Percentiles rank a stretch among this genome's conserved stretches.
These are phyloP conservation scores for Pulveroboletus ravenelii DNA, from an alignment of 768 basidiomycete species.

Conservation along the genomic window DNA sequence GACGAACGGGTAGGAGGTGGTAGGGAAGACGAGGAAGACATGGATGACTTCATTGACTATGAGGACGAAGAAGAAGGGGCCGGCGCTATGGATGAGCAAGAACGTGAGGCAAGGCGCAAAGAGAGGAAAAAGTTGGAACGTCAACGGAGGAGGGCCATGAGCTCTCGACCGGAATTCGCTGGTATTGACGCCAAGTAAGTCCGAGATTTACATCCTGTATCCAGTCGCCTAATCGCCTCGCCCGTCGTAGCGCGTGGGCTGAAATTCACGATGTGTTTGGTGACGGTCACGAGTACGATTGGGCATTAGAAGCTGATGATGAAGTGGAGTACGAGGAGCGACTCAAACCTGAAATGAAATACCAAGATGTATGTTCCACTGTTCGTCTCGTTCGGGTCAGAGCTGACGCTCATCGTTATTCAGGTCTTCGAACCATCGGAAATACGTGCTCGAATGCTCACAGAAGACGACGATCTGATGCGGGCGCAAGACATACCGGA, in stretches of 20 bases:
- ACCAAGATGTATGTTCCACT: conserved; percentile 62
- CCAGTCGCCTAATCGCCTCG: conserved; percentile 13
- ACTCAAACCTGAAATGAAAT: conserved; percentile 71
- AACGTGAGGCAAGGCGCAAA: conserved; percentile 67
- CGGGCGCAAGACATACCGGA: conserved; percentile 89
- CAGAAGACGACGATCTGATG: conserved; percentile 91
- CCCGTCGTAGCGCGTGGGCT: conserved; percentile 73
- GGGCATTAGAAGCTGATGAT: conserved; percentile 85
- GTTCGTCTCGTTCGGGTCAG: conserved; percentile 1
- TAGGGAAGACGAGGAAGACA: conserved; percentile 55
- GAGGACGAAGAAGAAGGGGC: conserved; percentile 79
- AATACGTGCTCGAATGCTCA: conserved; percentile 83
- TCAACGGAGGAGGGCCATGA: conserved; percentile 60
- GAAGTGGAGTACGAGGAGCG: conserved; percentile 41
- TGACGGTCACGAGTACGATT: conserved; percentile 93
- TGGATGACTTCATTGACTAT: conserved; percentile 75
- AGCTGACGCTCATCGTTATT: conserved; percentile 6
- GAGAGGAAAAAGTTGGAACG: conserved; percentile 60
- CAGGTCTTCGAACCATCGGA: conserved; percentile 98
- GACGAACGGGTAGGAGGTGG: conserved; percentile 54
- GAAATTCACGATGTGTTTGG: conserved; percentile 97
- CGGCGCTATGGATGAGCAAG: conserved; percentile 71
- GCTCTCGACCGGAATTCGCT: conserved; percentile 63
- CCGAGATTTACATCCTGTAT: not conserved
- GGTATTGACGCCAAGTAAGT: conserved; percentile 84